Evolutionary conservation across 2,329 filamentous ascomycete species (phyloP).

Genomic region (Escovopsis weberi): DNA sequence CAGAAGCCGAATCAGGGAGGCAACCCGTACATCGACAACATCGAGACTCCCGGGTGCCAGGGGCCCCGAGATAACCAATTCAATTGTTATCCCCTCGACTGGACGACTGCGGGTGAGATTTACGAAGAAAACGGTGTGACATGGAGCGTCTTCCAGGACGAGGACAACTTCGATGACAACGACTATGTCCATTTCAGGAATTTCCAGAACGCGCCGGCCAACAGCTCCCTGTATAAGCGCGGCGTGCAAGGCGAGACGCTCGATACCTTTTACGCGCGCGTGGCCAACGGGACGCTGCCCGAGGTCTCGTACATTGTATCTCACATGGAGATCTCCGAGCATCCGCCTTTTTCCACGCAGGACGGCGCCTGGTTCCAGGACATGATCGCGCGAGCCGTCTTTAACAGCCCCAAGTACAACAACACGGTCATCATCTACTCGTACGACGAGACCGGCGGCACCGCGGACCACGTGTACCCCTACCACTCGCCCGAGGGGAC

Average conservation of each 20-base stretch:
- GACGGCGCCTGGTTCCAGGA: constrained; percentile 42
- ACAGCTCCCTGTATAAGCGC: constrained; percentile 27
- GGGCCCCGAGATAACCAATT: constrained; percentile 15
- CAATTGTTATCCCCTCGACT: constrained; percentile 38
- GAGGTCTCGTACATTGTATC: constrained; percentile 36
- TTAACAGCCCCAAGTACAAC: constrained; percentile 32
- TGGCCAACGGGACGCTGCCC: constrained; percentile 35
- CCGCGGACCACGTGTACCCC: constrained; percentile 39
- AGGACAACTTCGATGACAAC: constrained; percentile 39
- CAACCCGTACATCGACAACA: constrained; percentile 33
- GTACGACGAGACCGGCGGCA: constrained; percentile 35
- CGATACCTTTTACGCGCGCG: constrained; percentile 33
- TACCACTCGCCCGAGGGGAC: constrained; percentile 34
- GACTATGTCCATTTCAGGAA: constrained; percentile 38
- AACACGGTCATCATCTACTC: constrained; percentile 33
- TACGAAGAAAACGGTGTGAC: constrained; percentile 32
- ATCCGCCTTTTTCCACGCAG: constrained; percentile 35
- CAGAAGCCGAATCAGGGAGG: constrained; percentile 27
- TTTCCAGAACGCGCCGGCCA: constrained; percentile 28
- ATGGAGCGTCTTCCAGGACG: constrained; percentile 37
- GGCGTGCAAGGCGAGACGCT: constrained; percentile 34
- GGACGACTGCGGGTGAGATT: constrained; percentile 35
- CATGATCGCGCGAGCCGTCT: constrained; percentile 35
- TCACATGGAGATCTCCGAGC: constrained; percentile 36
- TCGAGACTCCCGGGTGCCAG: constrained; percentile 31